phyloP scores from a whole-genome alignment of 345 rosid species.

The Citrus reticulata region DNA sequence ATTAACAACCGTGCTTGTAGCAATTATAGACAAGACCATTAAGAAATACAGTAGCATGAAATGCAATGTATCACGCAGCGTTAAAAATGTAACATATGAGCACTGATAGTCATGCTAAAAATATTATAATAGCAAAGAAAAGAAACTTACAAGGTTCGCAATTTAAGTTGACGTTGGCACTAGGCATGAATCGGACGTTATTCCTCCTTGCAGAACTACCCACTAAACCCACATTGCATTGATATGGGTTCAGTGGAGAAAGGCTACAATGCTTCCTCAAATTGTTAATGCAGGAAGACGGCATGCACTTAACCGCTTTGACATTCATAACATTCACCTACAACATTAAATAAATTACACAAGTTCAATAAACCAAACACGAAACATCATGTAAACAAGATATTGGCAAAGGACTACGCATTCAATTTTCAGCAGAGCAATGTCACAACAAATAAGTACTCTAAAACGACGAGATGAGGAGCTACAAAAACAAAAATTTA shows the following conservation, averaged over 20 bases:
- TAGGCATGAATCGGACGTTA: not conserved
- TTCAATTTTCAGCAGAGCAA: not conserved
- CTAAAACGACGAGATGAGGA: not conserved
- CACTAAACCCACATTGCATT: conserved; percentile 20
- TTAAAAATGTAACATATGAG: not conserved
- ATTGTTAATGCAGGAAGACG: conserved; percentile 25
- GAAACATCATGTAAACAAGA: not conserved
- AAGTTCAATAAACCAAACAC: not conserved
- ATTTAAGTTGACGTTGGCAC: conserved; percentile 18
- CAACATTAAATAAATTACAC: conserved; percentile 5
- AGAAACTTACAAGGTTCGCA: conserved; percentile 36
- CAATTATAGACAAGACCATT: not conserved
- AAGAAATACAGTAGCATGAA: not conserved
- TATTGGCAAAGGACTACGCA: not conserved
- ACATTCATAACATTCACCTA: conserved; percentile 29
- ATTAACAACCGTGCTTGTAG: not conserved
- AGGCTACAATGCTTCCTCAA: conserved; percentile 23
- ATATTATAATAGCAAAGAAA: not conserved
- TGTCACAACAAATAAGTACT: not conserved
- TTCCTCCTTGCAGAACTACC: conserved; percentile 14
- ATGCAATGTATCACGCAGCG: not conserved
- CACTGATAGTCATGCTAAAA: not conserved
- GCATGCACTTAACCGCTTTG: conserved; percentile 14
- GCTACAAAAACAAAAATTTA: not conserved
- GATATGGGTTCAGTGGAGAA: conserved; percentile 19